Evolutionary conservation across 2,329 filamentous ascomycete genomes (phyloP).

Genomic region (Coniochaeta prunicola): DNA sequence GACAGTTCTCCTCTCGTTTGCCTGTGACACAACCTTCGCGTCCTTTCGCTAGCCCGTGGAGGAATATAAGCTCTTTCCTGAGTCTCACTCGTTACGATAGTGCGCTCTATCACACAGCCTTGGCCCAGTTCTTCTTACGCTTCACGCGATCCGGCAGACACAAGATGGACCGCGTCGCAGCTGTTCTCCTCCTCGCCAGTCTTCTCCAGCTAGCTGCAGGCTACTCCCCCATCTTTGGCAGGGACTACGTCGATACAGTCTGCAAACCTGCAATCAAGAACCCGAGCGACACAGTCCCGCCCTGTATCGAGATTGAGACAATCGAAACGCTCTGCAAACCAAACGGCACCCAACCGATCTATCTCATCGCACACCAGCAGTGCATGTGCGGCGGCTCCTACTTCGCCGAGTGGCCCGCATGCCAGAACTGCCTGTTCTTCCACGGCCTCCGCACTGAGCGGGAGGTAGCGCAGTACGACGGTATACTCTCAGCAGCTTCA

Average conservation of each 20-base stretch:
- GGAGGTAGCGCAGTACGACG: conserved; percentile 23
- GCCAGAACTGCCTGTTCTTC: conserved; percentile 30
- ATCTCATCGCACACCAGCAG: conserved; percentile 21
- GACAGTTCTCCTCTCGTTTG: not conserved
- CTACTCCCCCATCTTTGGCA: conserved; percentile 3
- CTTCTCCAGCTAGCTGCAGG: not conserved
- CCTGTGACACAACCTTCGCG: not conserved
- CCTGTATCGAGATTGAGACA: conserved; percentile 23
- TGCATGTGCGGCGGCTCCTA: conserved; percentile 35
- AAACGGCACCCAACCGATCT: conserved; percentile 21
- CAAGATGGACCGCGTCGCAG: not conserved
- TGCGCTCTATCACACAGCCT: not conserved
- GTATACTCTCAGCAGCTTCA: conserved; percentile 25
- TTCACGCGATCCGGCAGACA: not conserved
- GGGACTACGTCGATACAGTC: conserved; percentile 14
- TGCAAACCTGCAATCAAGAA: conserved; percentile 12
- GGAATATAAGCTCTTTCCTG: not conserved
- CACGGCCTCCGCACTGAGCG: conserved; percentile 31
- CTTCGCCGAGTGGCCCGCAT: conserved; percentile 34
- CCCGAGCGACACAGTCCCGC: conserved; percentile 13
- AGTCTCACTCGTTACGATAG: not conserved
- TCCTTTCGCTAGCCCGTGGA: not conserved
- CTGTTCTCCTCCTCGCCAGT: not conserved
- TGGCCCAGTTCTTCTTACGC: not conserved
- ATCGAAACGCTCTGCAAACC: conserved; percentile 25